Conservation (phyloP, 495 filamentous ascomycete species). For the Bryoglossum gracile region DNA sequence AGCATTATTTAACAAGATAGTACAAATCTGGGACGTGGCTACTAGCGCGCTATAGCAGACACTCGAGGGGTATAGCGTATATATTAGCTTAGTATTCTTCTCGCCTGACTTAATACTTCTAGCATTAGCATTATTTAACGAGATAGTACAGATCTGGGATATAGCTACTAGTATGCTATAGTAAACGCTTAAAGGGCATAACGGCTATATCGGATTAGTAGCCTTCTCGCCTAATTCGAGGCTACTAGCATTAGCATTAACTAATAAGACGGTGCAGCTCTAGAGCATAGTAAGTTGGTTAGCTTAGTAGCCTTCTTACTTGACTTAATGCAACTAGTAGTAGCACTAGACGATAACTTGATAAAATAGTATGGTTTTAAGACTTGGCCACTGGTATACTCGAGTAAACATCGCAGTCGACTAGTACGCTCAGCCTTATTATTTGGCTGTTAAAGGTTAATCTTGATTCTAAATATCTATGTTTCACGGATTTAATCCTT, state of each 20-base stretch:
- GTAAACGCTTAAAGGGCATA: slow-evolving; percentile 6
- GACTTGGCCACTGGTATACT: neutral
- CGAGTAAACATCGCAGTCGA: slow-evolving; percentile 5
- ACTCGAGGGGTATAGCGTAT: neutral
- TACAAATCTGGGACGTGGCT: neutral
- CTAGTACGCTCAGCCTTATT: slow-evolving; percentile 3
- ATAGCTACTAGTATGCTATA: neutral
- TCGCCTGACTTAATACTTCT: neutral
- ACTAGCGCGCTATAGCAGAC: neutral
- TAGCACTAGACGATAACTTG: neutral
- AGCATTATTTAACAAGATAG: slow-evolving; percentile 5
- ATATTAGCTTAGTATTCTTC: neutral
- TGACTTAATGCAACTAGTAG: neutral
- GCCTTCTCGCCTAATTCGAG: neutral
- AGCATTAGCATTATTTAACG: neutral
- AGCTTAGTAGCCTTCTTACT: neutral
- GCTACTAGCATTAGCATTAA: slow-evolving; percentile 13
- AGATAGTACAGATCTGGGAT: neutral
- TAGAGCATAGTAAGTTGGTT: neutral
- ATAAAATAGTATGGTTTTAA: neutral
- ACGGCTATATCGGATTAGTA: neutral
- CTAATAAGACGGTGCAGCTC: slow-evolving; percentile 12
- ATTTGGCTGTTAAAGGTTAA: neutral
- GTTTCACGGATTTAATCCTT: slow-evolving; percentile 6
- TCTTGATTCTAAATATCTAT: slow-evolving; percentile 5